phyloP scores from a whole-genome alignment of 2,329 filamentous ascomycete genomes.

The Fusarium robinianum region DNA sequence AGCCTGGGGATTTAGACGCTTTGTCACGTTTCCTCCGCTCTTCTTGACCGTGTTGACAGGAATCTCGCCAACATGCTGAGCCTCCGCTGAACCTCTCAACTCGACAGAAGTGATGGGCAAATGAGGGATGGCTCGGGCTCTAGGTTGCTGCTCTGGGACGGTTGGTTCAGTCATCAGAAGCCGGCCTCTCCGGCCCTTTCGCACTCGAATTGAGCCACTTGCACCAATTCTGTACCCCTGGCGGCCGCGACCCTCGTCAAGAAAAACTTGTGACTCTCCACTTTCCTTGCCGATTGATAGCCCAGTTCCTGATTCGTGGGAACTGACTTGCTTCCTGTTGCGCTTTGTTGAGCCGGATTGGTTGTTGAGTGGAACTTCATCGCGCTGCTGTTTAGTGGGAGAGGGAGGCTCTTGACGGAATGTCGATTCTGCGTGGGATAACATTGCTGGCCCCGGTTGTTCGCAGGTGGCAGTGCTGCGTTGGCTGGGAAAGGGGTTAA shows the following conservation, averaged over 20 bases:
- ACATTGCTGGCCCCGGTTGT: background rate
- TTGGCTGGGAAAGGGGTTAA: background rate
- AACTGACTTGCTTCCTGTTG: constrained; percentile 18
- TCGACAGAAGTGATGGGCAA: constrained; percentile 19
- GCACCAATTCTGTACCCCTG: constrained; percentile 35
- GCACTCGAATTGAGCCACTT: constrained; percentile 43
- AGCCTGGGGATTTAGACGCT: constrained; percentile 11
- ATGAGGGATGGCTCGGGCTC: constrained; percentile 5
- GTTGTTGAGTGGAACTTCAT: constrained; percentile 14
- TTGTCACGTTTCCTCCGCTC: no score
- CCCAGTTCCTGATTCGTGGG: background rate
- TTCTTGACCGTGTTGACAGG: no score
- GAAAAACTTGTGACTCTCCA: constrained; percentile 12
- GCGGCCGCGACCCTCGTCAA: constrained; percentile 17
- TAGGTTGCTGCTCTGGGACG: constrained; percentile 19
- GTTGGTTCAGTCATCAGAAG: constrained; percentile 19
- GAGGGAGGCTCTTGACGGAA: constrained; percentile 1
- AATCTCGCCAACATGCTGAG: no score
- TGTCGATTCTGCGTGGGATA: background rate
- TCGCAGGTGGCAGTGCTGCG: background rate
- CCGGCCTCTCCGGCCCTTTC: constrained; percentile 38
- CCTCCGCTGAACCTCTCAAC: no score
- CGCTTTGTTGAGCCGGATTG: constrained; percentile 17
- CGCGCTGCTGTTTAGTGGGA: constrained; percentile 18
- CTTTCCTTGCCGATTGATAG: background rate